Base-by-base conservation (phyloP, 1,284 basidiomycete species). In the Sanghuangporus baumii region DNA sequence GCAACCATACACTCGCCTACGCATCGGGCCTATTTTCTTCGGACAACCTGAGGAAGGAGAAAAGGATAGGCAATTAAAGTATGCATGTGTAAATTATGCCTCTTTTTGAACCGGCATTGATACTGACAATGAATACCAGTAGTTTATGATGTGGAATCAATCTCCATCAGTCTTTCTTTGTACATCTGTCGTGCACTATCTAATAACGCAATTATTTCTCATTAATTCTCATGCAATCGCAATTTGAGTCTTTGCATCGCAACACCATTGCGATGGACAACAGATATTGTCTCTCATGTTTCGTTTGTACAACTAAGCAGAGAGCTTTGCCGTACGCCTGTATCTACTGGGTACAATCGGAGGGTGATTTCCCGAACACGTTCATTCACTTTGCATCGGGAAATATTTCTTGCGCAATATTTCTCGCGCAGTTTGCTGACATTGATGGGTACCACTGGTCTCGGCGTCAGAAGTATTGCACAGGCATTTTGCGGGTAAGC, bases 1-100 rank as follows among this genome's bases (percentile, higher is more conserved):
- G 77, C 94, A 96, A 75, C 88, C 90, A 3, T 98, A 93, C 79
- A 98, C 96, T 26, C 85, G 94, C 71, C 81, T 96, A 63, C 83
- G 93, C 59, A 89, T 96, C 66, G 93, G 93, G 26, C 78, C 86
- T 58, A 87, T 90, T 62, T 77, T 83, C 52, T 68, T 67, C 66
- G 64, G 64, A 65, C 64, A 64, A 38, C 47, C 60, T 56, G 40
- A 67, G 51, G 41, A 37, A 51, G 52, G 34, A 18, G 52, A 31
- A 54, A 34, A 6, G 16, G 34, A 54, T 14, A 36, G 52, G 14
- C 9, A 31, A 31, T 54, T 6, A 46, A 7, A 18, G 20, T 16
- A 46, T 16, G 43, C 18, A 2, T n/a, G 43, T n/a, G 7, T n/a
- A 14, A 16, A 46, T 31, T 3, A 5, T 31, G 26, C 26, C 26